Evolutionary conservation across 78 protist genomes (phyloP).

Genomic region (Protostelium mycophagum): DNA sequence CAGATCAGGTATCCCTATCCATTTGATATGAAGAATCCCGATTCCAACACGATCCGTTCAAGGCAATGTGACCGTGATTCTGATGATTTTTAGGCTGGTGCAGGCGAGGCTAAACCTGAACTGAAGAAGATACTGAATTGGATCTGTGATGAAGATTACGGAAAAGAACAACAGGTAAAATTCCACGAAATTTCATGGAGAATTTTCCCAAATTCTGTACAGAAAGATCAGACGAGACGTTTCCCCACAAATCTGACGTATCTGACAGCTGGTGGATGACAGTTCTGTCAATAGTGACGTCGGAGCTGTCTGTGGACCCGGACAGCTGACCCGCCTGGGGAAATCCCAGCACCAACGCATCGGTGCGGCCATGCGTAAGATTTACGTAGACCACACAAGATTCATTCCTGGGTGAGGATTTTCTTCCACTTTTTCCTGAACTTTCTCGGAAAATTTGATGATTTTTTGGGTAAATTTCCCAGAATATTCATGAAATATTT

Average conservation of each 20-base stretch:
- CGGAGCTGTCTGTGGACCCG: not conserved
- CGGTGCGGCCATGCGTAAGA: not conserved
- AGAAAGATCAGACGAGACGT: not conserved
- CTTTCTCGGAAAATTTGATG: no score
- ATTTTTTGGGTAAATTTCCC: no score
- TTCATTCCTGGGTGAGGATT: not conserved
- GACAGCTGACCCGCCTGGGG: not conserved
- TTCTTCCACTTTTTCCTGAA: no score
- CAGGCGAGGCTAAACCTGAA: not conserved
- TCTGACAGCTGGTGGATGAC: no score
- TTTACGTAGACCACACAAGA: not conserved
- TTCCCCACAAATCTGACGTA: not conserved
- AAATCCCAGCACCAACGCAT: not conserved
- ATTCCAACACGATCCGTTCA: no score
- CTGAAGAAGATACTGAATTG: not conserved
- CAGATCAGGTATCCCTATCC: not conserved
- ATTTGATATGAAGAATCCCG: no score
- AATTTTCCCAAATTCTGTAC: not conserved
- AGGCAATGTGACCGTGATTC: no score
- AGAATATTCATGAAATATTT: no score
- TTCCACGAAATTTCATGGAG: not conserved
- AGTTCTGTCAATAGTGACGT: no score
- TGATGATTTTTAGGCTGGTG: no score
- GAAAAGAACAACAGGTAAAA: not conserved
- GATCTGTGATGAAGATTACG: not conserved